A percentile compares a stretch with the other conserved stretches of the same genome.
These are phyloP conservation scores for Bremia lactucae DNA, from an alignment of 352 stramenopile genomes.

Conservation along the genomic window DNA sequence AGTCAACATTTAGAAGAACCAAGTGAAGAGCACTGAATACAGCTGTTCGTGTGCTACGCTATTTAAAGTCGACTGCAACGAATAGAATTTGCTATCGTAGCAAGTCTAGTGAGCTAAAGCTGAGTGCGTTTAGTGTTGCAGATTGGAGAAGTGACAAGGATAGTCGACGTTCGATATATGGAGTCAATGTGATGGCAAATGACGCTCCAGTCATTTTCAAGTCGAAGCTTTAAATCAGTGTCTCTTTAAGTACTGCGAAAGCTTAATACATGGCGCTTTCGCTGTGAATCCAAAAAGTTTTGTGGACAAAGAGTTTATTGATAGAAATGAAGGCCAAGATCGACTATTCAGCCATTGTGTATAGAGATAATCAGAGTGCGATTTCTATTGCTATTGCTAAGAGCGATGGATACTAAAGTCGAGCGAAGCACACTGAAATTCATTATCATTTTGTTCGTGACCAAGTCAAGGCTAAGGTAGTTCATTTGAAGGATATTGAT, in stretches of 20 bases:
- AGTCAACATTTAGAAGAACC: too few species aligned
- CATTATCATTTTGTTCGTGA: not conserved
- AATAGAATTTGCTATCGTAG: too few species aligned
- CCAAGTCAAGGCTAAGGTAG: not conserved
- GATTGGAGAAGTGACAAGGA: not conserved
- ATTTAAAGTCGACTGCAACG: too few species aligned
- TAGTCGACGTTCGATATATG: not conserved
- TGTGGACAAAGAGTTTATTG: not conserved
- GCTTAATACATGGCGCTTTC: not conserved
- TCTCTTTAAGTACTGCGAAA: not conserved
- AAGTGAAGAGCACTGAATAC: too few species aligned
- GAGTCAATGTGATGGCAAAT: not conserved
- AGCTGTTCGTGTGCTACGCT: too few species aligned
- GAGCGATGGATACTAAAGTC: not conserved
- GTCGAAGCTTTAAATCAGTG: not conserved
- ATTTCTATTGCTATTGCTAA: not conserved
- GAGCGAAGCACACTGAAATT: not conserved
- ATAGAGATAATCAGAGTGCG: not conserved
- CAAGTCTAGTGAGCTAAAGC: too few species aligned
- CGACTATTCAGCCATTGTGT: not conserved
- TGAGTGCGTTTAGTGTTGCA: too few species aligned
- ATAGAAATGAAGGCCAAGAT: not conserved
- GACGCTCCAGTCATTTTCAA: not conserved
- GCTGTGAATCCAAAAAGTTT: not conserved
- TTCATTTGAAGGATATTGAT: too few species aligned